Evolutionary conservation across 495 filamentous ascomycete species (phyloP).

Genomic region (Aspergillus leporis): DNA sequence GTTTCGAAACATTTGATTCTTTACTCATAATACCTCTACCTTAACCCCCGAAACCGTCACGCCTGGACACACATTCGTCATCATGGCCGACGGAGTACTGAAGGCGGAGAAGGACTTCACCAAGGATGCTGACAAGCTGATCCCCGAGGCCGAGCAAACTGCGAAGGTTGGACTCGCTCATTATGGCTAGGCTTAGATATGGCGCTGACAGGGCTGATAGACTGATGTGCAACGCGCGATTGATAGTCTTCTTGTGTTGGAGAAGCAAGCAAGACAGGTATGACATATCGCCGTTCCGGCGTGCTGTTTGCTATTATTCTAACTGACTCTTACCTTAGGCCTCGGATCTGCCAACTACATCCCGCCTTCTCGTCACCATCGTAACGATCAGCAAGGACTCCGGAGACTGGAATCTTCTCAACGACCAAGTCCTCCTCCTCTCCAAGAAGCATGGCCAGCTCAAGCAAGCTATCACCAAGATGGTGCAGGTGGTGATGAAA

Average conservation of each 20-base stretch:
- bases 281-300: constrained; percentile 17
- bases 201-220: constrained; percentile 42
- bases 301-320: neutral
- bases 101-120: constrained; percentile 78
- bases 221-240: constrained; percentile 80
- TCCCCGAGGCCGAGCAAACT: constrained; percentile 84
- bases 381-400: constrained; percentile 93
- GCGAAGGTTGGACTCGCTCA: constrained; percentile 63
- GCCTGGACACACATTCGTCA: constrained; percentile 29
- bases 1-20: neutral
- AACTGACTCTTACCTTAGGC: constrained; percentile 54
- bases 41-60: constrained; percentile 6
- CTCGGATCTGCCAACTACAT: constrained; percentile 92
- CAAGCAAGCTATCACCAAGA: constrained; percentile 97
- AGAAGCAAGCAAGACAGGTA: constrained; percentile 97
- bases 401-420: constrained; percentile 88
- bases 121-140: constrained; percentile 87
- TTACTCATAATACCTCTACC: neutral
- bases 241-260: constrained; percentile 85
- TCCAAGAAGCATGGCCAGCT: constrained; percentile 99
- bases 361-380: constrained; percentile 79
- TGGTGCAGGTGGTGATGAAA: constrained; percentile 94
- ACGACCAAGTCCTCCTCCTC: constrained; percentile 91
- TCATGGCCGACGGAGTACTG: constrained; percentile 62
- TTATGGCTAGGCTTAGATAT: neutral